Evolutionary conservation across 306 rosid genomes (phyloP).

Genomic region (Malus sieversii): DNA sequence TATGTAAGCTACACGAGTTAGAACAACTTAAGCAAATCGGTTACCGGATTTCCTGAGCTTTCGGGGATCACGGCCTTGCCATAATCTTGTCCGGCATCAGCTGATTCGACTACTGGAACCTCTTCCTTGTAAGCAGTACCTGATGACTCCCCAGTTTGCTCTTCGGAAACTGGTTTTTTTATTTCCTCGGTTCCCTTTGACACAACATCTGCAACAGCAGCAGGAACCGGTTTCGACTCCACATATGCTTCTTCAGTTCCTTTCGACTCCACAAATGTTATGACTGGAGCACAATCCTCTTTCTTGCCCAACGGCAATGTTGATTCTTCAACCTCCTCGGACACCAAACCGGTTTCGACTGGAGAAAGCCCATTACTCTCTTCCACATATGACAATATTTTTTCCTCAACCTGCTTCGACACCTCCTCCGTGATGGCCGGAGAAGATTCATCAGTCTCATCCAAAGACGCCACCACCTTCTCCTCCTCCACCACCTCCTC

Average conservation of each 20-base stretch:
- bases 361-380: neutral
- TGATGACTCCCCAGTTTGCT: constrained; percentile 30
- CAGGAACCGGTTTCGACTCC: constrained; percentile 18
- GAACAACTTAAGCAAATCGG: neutral
- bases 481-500: constrained; percentile 11
- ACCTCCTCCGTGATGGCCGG: neutral
- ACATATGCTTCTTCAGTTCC: constrained; percentile 20
- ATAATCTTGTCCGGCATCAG: constrained; percentile 11
- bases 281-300: neutral
- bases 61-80: constrained; percentile 20
- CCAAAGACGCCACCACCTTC: neutral
- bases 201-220: constrained; percentile 2
- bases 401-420: constrained; percentile 7
- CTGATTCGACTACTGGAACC: constrained; percentile 21
- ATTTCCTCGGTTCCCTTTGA: constrained; percentile 25
- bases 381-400: neutral
- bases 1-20: neutral
- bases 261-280: constrained; percentile 15
- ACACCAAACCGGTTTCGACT: constrained; percentile 14
- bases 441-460: constrained; percentile 2
- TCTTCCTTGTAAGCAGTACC: constrained; percentile 16
- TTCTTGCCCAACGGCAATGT: neutral
- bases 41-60: constrained; percentile 35
- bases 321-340: constrained; percentile 25
- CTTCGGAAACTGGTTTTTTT: constrained; percentile 11